phyloP scores from a whole-genome alignment of 495 filamentous ascomycete genomes.

The Tricharina praecox region DNA sequence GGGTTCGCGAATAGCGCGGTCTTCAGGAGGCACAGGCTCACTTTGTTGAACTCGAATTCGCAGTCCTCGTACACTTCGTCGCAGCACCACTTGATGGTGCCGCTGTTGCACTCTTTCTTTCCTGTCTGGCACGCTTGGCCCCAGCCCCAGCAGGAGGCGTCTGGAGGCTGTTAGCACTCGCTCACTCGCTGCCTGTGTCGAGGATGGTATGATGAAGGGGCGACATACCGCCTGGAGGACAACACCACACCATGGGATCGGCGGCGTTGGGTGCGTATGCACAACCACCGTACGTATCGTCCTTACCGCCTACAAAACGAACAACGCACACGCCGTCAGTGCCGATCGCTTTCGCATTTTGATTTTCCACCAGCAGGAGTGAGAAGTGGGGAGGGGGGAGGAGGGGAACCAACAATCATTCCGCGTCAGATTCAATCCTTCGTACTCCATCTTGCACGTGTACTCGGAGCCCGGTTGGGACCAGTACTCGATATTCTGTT shows the following conservation, averaged over 20 bases:
- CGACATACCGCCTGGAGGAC: neutral
- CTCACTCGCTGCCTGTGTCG: too few species aligned
- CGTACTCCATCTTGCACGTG: too few species aligned
- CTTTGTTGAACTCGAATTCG: neutral
- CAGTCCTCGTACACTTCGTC: neutral
- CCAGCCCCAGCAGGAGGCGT: neutral
- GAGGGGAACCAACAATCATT: too few species aligned
- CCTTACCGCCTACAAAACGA: neutral
- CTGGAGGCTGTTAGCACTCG: too few species aligned
- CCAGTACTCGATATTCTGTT: too few species aligned
- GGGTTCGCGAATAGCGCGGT: conserved; percentile 23
- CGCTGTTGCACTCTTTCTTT: neutral
- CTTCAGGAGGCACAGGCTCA: conserved; percentile 35
- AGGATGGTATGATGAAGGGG: too few species aligned
- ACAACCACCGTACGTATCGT: neutral
- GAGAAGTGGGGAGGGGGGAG: too few species aligned
- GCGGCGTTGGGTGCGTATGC: neutral
- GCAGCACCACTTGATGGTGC: neutral
- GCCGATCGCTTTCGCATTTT: too few species aligned
- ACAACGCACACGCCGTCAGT: too few species aligned
- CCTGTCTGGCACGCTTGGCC: neutral
- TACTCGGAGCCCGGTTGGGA: too few species aligned
- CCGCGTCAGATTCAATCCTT: too few species aligned
- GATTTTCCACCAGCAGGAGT: too few species aligned
- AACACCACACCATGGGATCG: neutral